Evolutionary conservation across 2,329 filamentous ascomycete genomes (phyloP).

Genomic region (Keithomyces neogunnii): DNA sequence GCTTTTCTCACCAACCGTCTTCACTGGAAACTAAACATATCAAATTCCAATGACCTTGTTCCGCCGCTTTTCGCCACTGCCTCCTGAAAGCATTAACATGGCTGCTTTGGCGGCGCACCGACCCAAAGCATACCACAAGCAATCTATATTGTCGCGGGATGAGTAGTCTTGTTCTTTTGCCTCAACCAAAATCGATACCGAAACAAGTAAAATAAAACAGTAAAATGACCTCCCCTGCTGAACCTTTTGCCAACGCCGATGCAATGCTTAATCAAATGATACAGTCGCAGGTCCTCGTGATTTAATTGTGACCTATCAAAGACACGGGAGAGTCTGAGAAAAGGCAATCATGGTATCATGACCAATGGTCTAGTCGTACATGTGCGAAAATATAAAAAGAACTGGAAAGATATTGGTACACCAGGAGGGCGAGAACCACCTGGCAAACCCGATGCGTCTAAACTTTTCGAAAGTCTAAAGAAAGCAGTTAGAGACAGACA

Average conservation of each 20-base stretch:
- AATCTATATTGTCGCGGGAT: conserved; percentile 34
- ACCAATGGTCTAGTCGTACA: conserved; percentile 35
- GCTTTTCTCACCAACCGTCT: not conserved
- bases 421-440: conserved; percentile 5
- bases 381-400: conserved; percentile 12
- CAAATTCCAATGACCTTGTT: conserved; percentile 2
- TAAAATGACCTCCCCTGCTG: conserved; percentile 18
- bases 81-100: conserved; percentile 23
- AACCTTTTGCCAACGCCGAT: conserved; percentile 43
- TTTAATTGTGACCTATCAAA: conserved; percentile 18
- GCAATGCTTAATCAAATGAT: conserved; percentile 43
- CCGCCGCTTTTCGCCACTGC: conserved; percentile 10
- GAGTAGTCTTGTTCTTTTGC: conserved; percentile 28
- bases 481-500: not conserved
- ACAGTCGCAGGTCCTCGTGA: conserved; percentile 21
- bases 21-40: not conserved
- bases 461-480: conserved; percentile 49
- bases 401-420: conserved; percentile 11
- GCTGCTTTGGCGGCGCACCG: conserved; percentile 7
- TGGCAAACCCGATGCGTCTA: conserved; percentile 21
- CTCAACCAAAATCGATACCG: conserved; percentile 19
- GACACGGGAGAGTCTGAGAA: conserved; percentile 2
- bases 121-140: conserved; percentile 18
- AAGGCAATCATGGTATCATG: conserved; percentile 40
- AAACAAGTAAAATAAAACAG: conserved; percentile 11